phyloP scores from a whole-genome alignment of 2,329 filamentous ascomycete species.

The Fonsecaea multimorphosa region DNA sequence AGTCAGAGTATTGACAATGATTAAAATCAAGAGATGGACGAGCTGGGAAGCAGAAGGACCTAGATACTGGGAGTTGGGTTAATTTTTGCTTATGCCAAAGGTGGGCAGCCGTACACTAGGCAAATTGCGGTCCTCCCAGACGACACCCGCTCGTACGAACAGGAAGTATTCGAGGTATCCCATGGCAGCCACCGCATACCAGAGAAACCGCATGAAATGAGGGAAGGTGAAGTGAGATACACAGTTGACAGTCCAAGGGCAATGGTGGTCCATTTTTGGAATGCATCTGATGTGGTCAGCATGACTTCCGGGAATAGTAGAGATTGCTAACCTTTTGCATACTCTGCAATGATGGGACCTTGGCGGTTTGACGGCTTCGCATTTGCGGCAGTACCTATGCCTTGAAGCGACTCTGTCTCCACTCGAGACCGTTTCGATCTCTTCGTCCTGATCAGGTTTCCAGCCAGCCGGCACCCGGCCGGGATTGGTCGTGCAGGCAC shows the following conservation, averaged over 20 bases:
- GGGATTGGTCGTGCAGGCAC: constrained; percentile 65
- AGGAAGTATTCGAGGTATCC: constrained; percentile 62
- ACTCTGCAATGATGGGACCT: constrained; percentile 70
- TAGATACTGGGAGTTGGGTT: constrained; percentile 56
- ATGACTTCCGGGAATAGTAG: background rate
- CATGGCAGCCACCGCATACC: constrained; percentile 65
- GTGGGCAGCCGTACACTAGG: constrained; percentile 58
- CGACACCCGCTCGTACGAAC: constrained; percentile 56
- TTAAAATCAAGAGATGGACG: constrained; percentile 61
- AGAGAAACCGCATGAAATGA: constrained; percentile 68
- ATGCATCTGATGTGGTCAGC: constrained; percentile 57
- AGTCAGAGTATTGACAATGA: constrained; percentile 62
- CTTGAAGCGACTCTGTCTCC: constrained; percentile 39
- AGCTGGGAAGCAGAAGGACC: constrained; percentile 62
- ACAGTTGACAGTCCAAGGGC: constrained; percentile 70
- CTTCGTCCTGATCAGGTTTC: constrained; percentile 36
- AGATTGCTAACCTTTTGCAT: constrained; percentile 60
- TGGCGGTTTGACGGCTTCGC: constrained; percentile 66
- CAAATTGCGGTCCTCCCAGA: constrained; percentile 63
- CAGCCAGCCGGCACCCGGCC: constrained; percentile 59
- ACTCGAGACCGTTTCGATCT: constrained; percentile 26
- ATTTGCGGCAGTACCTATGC: constrained; percentile 66
- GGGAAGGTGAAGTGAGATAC: constrained; percentile 70
- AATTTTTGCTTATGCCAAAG: constrained; percentile 23
- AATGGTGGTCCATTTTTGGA: constrained; percentile 71